These are phyloP conservation scores for Chaetomium tenue DNA, from an alignment of 495 filamentous ascomycete species.

Conservation along the genomic window DNA sequence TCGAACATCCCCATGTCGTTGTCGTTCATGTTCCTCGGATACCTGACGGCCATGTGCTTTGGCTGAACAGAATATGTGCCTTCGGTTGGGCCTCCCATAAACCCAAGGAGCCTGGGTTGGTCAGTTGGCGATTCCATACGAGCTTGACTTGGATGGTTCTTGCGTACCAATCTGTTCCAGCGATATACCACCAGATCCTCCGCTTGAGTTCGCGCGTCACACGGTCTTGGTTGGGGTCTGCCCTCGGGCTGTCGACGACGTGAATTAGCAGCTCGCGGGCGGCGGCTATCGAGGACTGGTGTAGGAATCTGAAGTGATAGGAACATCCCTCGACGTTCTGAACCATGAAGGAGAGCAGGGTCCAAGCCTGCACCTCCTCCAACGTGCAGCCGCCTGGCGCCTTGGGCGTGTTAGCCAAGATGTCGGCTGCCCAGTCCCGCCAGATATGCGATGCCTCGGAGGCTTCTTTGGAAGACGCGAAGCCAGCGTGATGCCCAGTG, in stretches of 20 bases:
- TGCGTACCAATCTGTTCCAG: conserved; percentile 42
- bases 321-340: conserved; percentile 45
- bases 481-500: conserved; percentile 27
- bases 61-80: conserved; percentile 44
- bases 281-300: conserved; percentile 34
- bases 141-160: too few species aligned
- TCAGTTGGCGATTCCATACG: not conserved
- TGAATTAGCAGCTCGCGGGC: conserved; percentile 45
- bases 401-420: conserved; percentile 40
- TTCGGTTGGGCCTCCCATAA: conserved; percentile 40
- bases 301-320: conserved; percentile 36
- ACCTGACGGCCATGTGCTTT: conserved; percentile 46
- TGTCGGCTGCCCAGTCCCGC: conserved; percentile 39
- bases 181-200: conserved; percentile 53
- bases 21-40: conserved; percentile 49
- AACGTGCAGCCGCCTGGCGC: conserved; percentile 33
- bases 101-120: conserved; percentile 36
- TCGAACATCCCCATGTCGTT: conserved; percentile 40
- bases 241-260: conserved; percentile 41
- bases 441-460: conserved; percentile 36
- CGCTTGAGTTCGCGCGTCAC: conserved; percentile 44
- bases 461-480: conserved; percentile 37
- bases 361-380: conserved; percentile 47
- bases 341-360: conserved; percentile 43
- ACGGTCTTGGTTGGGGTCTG: conserved; percentile 23